Conservation (phyloP, 495 filamentous ascomycete genomes). For the Alectoria sarmentosa region DNA sequence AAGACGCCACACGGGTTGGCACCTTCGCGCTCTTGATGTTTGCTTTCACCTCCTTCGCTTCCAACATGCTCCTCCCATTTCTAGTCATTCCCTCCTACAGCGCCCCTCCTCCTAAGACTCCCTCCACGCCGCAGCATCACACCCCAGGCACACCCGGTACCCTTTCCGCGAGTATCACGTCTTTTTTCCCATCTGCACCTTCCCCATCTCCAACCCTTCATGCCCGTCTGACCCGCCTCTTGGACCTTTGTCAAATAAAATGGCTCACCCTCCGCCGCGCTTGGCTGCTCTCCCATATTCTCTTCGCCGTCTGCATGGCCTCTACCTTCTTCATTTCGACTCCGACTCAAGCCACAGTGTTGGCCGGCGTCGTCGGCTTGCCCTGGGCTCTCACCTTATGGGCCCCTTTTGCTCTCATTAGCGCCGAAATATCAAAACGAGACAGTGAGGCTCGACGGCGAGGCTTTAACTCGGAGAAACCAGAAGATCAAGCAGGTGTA, state of each 20-base stretch:
- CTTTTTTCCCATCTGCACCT: constrained; percentile 15
- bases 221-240: constrained; percentile 30
- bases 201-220: constrained; percentile 14
- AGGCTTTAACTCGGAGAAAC: neutral
- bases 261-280: constrained; percentile 78
- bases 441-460: constrained; percentile 48
- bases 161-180: constrained; percentile 18
- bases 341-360: constrained; percentile 57
- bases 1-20: constrained; percentile 71
- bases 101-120: constrained; percentile 20
- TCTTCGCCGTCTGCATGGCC: constrained; percentile 73
- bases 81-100: constrained; percentile 69
- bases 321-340: constrained; percentile 69
- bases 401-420: constrained; percentile 90
- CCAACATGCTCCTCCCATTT: constrained; percentile 76
- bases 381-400: constrained; percentile 85
- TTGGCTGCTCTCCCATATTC: constrained; percentile 73
- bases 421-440: constrained; percentile 72
- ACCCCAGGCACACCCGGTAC: constrained; percentile 16
- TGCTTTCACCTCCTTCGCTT: constrained; percentile 68
- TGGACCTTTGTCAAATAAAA: constrained; percentile 60
- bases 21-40: constrained; percentile 84
- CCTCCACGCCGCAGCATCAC: constrained; percentile 9
- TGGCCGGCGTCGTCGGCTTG: constrained; percentile 73
- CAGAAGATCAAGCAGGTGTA: constrained; percentile 73